Base-by-base conservation (phyloP, 1,139 yeast species). In the Tardiomyces depauwii region DNA sequence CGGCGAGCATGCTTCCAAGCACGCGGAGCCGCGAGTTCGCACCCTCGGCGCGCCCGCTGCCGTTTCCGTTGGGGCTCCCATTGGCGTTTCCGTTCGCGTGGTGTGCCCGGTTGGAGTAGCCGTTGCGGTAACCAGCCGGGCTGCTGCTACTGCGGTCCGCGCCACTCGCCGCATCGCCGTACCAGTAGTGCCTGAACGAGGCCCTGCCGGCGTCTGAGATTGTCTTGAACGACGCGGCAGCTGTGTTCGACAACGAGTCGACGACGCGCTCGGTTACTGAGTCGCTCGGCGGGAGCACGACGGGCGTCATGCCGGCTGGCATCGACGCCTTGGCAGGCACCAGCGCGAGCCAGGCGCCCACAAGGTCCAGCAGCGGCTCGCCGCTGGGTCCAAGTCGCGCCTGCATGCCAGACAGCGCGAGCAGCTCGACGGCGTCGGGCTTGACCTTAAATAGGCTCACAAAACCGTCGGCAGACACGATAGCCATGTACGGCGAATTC, bases 201-300 rank as follows among this genome's bases (percentile, higher is more conserved):
- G 60, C 58, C n/a, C 54, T 53, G 13, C 63, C 55, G 2, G 61
- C 63, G 41, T 58, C 62, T 1, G 61, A 54, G 6, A 60, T 47
- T 13, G 62, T 48, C 44, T 57, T 58, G 40, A 57, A 46, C 2
- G 63, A 60, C 1, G 61, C 51, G 2, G 59, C 62, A 13, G 64
- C 62, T 1, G 61, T 55, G 14, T 53, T 46, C 4, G 62, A 58
- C 13, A 60, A 42, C 40, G 50, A 53, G 27, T 56, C 62, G 33
- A 59, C 43, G 11, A 60, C 46, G 12, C 64, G 48, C 45, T 60
- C 64, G 42, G 56, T 50, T 18, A 59, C 48, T 11, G 60, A 59
- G 2, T 60, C 62, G n/a, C 53, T 49, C 4, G 61, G 63, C 3
- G 62, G 62, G 40, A 58, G 48, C 40, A 53, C 55, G 16, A 60